Evolutionary conservation across 768 basidiomycete genomes (phyloP).

Genomic region (Porpolomopsis calyptriformis): DNA sequence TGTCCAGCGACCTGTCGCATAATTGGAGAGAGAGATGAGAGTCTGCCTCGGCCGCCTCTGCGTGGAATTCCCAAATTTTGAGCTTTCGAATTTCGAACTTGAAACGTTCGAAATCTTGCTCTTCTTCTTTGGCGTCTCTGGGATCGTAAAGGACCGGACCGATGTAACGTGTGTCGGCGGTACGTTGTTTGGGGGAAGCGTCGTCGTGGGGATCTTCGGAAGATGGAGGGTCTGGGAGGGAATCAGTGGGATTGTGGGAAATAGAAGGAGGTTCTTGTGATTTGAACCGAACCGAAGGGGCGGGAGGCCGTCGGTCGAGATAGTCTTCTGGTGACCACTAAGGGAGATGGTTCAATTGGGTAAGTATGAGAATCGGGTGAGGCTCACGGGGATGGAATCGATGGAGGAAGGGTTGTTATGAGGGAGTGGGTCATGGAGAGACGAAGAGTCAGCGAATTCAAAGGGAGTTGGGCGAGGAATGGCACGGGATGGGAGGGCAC

Average conservation of each 20-base stretch:
- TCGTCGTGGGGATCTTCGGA: slow-evolving; percentile 3
- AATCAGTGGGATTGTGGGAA: background rate
- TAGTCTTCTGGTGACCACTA: background rate
- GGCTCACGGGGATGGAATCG: background rate
- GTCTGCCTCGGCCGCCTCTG: slow-evolving; percentile 7
- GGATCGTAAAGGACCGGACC: slow-evolving; percentile 15
- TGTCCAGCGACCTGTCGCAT: slow-evolving; percentile 12
- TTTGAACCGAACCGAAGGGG: background rate
- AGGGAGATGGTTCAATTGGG: background rate
- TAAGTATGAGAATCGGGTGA: background rate
- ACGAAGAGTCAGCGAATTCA: slow-evolving; percentile 34
- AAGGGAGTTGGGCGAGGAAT: slow-evolving; percentile 23
- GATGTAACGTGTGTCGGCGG: slow-evolving; percentile 14
- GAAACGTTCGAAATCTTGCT: slow-evolving; percentile 30
- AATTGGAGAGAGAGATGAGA: slow-evolving; percentile 8
- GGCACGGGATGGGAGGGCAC: slow-evolving; percentile 10
- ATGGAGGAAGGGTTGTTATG: slow-evolving; percentile 8
- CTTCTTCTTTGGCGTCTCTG: slow-evolving; percentile 17
- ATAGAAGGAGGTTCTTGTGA: background rate
- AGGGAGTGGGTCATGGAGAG: slow-evolving; percentile 22
- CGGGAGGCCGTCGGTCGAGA: background rate
- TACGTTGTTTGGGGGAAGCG: slow-evolving; percentile 2
- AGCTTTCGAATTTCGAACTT: slow-evolving; percentile 35
- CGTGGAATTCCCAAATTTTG: slow-evolving; percentile 40
- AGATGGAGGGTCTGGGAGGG: background rate